Percentiles rank a stretch among this genome's conserved stretches.
These are phyloP conservation scores for Spathaspora girioi DNA, from an alignment of 805 yeast genomes.

Conservation along the genomic window DNA sequence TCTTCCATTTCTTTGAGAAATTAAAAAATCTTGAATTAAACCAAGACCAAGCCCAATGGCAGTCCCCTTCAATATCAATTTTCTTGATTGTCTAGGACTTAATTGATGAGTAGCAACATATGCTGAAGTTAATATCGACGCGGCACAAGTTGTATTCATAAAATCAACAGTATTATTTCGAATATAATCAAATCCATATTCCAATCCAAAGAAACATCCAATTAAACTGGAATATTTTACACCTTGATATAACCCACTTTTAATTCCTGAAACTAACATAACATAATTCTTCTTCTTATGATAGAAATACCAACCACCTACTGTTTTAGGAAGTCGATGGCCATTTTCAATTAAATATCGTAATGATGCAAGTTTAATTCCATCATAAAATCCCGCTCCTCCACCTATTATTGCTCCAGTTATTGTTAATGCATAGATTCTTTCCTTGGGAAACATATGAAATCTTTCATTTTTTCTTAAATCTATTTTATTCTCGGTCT, in stretches of 20 bases:
- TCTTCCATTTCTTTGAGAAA: conserved; percentile 54
- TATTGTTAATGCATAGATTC: conserved; percentile 40
- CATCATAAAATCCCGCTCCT: conserved; percentile 55
- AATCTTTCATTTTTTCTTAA: conserved; percentile 37
- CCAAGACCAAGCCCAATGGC: conserved; percentile 61
- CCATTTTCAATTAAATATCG: conserved; percentile 76
- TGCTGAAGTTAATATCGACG: conserved; percentile 46
- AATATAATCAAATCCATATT: conserved; percentile 53
- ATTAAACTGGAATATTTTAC: conserved; percentile 38
- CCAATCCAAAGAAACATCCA: conserved; percentile 53
- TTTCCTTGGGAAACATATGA: conserved; percentile 44
- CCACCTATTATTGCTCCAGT: conserved; percentile 41
- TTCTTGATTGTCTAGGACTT: conserved; percentile 38
- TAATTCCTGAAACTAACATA: conserved; percentile 54
- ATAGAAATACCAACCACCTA: conserved; percentile 86
- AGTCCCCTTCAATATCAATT: conserved; percentile 49
- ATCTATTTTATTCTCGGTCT: background rate
- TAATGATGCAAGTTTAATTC: conserved; percentile 52
- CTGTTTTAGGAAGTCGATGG: conserved; percentile 71
- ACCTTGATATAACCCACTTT: conserved; percentile 41
- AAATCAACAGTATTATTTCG: conserved; percentile 54
- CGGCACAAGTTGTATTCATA: conserved; percentile 58
- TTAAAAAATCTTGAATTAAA: conserved; percentile 59
- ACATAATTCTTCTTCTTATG: conserved; percentile 81
- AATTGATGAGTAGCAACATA: conserved; percentile 47